Evolutionary conservation across 305 asterid species (phyloP), one percentile per base, ranked within the genome.

Genomic region (Fraxinus angustifolia): DNA sequence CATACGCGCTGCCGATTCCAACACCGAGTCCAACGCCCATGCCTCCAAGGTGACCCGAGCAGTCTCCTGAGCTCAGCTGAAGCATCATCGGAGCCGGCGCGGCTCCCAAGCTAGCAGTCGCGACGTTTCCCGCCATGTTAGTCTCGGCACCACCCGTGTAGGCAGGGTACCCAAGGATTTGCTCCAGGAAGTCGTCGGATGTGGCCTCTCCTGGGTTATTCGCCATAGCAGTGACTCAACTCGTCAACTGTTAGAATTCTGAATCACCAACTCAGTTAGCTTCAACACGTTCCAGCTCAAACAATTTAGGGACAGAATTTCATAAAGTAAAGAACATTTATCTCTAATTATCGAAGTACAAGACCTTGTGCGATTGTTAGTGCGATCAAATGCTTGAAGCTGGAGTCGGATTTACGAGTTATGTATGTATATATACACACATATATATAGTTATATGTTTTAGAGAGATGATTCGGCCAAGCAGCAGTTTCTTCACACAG

Each of bases 1-100:
- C 85, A 4, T 88, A 58, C 84, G 10, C 85, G 14, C 85, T 67
- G 53, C 87, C 86, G 26, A 80, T 73, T 10, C 91, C 92, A 42
- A 84, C 86, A 0, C 90, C 87, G 6, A 82, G 83, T 16, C 92
- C 92, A 35, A 89, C 88, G 8, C 92, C 92, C 16, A 82, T 35
- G 17, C 84, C 84, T 0, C 87, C 79, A 16, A 84, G 88, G 70
- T 87, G 91, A 26, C 81, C 89, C 73, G 88, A 82, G 87, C 89
- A 82, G 79, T 92, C 92, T 16, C 92, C 89, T 33, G 97, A 89
- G 78, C 87, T 88, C 33, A 89, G 88, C 81, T 90, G 93, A 40
- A 83, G 88, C 91, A 83, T 87, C 96, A 88, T 92, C 89, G 90
- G 92, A 10, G 88, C 80, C 36, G 88, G 68, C 0, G 89, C 79